These are phyloP conservation scores for Rhizopus stolonifer DNA, from an alignment of 371 early-diverging fungal species.

Conservation along the genomic window DNA sequence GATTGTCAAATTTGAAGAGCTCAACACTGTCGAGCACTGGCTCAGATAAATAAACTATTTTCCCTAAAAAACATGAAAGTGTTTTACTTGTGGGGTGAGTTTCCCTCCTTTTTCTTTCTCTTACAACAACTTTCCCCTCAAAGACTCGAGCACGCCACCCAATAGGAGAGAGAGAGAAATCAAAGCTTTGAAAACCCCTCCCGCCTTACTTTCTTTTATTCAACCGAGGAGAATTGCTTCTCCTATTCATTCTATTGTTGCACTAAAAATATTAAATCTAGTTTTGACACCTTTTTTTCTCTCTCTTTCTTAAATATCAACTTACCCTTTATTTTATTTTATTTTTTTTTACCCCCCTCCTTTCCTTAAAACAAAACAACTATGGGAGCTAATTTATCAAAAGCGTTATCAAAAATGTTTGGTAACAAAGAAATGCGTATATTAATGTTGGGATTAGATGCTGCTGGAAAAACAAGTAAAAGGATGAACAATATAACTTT, in stretches of 20 bases:
- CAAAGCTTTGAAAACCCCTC: neutral
- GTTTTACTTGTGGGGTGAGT: too few relatives aligned
- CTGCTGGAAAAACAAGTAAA: slow-evolving; percentile 92
- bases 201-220: neutral
- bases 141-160: too few relatives aligned
- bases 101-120: too few relatives aligned
- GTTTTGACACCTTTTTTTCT: neutral
- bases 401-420: slow-evolving; percentile 62
- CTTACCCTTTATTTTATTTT: neutral
- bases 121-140: too few relatives aligned
- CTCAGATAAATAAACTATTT: too few relatives aligned
- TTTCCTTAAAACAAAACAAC: neutral
- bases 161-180: too few relatives aligned
- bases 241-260: slow-evolving; percentile 1
- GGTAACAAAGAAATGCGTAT: slow-evolving; percentile 88
- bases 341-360: neutral
- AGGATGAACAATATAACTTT: too few relatives aligned
- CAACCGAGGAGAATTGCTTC: too few relatives aligned
- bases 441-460: slow-evolving; percentile 90
- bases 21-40: too few relatives aligned
- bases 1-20: too few relatives aligned
- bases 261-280: slow-evolving; percentile 8
- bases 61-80: too few relatives aligned
- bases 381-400: slow-evolving; percentile 61
- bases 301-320: neutral